Base-by-base conservation (phyloP, 192 early-diverging fungal genomes). In the Linnemannia exigua region DNA sequence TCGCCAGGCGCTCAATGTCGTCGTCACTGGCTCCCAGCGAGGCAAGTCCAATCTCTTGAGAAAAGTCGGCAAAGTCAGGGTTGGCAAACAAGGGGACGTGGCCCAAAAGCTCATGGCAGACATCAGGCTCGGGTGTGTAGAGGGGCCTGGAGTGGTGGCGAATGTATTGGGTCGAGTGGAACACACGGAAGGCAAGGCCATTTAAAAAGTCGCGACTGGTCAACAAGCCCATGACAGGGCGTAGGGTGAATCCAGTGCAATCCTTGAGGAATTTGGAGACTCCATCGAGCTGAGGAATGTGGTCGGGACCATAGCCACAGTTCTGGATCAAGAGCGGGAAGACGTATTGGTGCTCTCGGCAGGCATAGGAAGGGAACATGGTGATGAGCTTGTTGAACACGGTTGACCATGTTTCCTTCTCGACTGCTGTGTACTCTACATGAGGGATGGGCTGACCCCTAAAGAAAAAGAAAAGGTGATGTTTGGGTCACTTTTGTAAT, bases 151-250 rank as follows among this genome's bases (percentile, higher is more conserved):
- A 96, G 84, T 95, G 92, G 83, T 99, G 98, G 25, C 98, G 95
- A 87, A 99, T 97, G 83, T 99, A 99, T 88, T 99, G 98, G 8
- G 98, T 99, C 68, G 94, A 95, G 88, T 98, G 96, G 91, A 99
- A 99, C 8, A 98, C 97, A 41, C 98, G 93, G 90, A 99, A 99
- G 2, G 97, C 98, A 73, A 99, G 91, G 38, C 95, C 95, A 84
- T 99, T 99, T 79, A 99, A 87, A 79, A 99, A 99, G 87, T 99
- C 98, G 19, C 98, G 90, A 16, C 95, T 94, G 33, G 96, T 95
- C 69, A 99, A 88, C 19, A 99, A 89, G 5, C 97, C 98, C 95
- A 96, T 97, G 19, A 98, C 97, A 8, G 98, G 98, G 22, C 98
- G 93, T 67, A 99, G 79, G 7, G 97, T 98, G 84, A 97, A 99